Conservation (phyloP, 441 rosid species). For the Populus hybrid region DNA sequence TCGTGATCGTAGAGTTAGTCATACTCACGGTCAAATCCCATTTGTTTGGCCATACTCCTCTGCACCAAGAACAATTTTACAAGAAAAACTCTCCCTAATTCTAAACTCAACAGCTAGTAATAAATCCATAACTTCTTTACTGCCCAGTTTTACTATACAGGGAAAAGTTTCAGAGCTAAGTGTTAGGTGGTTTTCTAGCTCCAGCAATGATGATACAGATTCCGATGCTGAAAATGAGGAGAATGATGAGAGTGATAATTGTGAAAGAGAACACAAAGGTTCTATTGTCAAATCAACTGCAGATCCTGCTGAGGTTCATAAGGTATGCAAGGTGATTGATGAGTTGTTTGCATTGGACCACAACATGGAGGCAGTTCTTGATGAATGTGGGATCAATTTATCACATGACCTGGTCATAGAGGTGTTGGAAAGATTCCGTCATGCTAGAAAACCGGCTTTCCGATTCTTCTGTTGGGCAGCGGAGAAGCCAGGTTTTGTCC, state of each 20-base stretch:
- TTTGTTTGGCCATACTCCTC: background rate
- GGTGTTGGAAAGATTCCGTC: slow-evolving; percentile 59
- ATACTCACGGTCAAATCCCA: background rate
- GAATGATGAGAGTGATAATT: background rate
- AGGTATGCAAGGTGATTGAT: slow-evolving; percentile 79
- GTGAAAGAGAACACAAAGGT: slow-evolving; percentile 15
- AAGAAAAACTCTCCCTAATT: background rate
- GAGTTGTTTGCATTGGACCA: slow-evolving; percentile 76
- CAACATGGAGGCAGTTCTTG: slow-evolving; percentile 88
- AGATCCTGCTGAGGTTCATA: slow-evolving; percentile 52
- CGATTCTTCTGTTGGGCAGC: slow-evolving; percentile 88
- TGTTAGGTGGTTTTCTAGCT: slow-evolving; percentile 37
- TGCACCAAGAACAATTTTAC: background rate
- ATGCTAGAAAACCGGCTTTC: slow-evolving; percentile 79
- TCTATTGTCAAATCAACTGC: slow-evolving; percentile 20
- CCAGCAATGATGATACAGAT: slow-evolving; percentile 25
- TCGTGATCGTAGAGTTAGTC: background rate
- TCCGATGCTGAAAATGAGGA: slow-evolving; percentile 25
- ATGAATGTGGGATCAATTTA: slow-evolving; percentile 53
- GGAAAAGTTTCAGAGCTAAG: slow-evolving; percentile 15
- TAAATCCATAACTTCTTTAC: background rate
- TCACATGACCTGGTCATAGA: slow-evolving; percentile 58
- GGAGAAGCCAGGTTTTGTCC: slow-evolving; percentile 48
- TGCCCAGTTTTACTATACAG: background rate
- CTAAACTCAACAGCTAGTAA: background rate